These are phyloP conservation scores for Acacia crassicarpa DNA, from an alignment of 306 rosid species.

Conservation along the genomic window DNA sequence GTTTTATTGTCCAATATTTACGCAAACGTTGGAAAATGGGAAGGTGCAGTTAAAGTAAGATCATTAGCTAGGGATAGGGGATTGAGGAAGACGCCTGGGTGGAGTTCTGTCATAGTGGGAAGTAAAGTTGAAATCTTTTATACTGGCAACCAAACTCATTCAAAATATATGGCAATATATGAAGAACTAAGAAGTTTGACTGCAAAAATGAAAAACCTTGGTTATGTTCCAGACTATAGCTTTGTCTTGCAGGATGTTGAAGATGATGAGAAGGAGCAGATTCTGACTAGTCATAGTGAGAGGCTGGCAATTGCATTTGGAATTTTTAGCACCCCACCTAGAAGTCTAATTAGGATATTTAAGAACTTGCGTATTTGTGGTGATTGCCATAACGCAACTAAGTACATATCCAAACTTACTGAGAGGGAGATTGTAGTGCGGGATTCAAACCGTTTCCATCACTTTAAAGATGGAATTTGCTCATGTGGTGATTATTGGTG, in stretches of 20 bases:
- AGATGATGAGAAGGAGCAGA: constrained; percentile 53
- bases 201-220: constrained; percentile 46
- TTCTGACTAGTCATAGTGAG: constrained; percentile 51
- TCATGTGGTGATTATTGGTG: constrained; percentile 49
- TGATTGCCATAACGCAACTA: constrained; percentile 44
- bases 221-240: constrained; percentile 54
- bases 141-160: constrained; percentile 52
- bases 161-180: constrained; percentile 40
- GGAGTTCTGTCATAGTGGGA: constrained; percentile 47
- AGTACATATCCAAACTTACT: constrained; percentile 40
- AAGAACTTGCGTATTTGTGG: constrained; percentile 47
- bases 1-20: constrained; percentile 52
- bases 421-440: constrained; percentile 42
- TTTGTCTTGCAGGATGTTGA: constrained; percentile 55
- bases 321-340: constrained; percentile 46
- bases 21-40: constrained; percentile 54
- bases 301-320: constrained; percentile 55
- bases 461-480: constrained; percentile 42
- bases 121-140: constrained; percentile 49
- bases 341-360: constrained; percentile 40
- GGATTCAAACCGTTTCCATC: constrained; percentile 48
- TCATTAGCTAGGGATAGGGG: constrained; percentile 42
- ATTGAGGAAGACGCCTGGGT: constrained; percentile 44
- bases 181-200: constrained; percentile 42
- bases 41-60: constrained; percentile 40